A percentile compares a stretch with the other conserved stretches of the same genome.
Evolutionary conservation across 306 rosid species (phyloP).

Genomic region (Rosa lucieae): DNA sequence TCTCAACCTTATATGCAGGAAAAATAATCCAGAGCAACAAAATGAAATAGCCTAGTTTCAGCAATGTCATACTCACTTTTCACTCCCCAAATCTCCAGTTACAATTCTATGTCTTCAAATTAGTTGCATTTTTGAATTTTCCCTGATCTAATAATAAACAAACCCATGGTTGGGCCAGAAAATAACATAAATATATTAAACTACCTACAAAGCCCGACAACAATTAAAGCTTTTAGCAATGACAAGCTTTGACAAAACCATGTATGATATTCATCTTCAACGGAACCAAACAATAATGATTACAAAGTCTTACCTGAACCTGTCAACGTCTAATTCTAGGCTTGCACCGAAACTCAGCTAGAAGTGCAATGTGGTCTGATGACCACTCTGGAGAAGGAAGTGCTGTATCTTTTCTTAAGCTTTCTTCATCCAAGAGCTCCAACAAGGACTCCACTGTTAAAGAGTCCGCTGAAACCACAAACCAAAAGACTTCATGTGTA

Average conservation of each 20-base stretch:
- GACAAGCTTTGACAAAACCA: not conserved
- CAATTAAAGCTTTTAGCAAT: not conserved
- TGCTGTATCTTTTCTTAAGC: slow-evolving; percentile 96
- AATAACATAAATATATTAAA: not conserved
- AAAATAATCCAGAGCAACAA: not conserved
- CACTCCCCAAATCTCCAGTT: not conserved
- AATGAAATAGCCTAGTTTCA: not conserved
- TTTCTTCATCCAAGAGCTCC: slow-evolving; percentile 96
- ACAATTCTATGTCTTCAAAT: not conserved
- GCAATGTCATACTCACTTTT: not conserved
- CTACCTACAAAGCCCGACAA: not conserved
- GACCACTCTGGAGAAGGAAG: slow-evolving; percentile 99
- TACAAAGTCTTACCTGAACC: slow-evolving; percentile 31
- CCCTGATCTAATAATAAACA: not conserved
- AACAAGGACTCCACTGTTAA: slow-evolving; percentile 84
- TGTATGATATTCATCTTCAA: not conserved
- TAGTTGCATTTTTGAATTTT: not conserved
- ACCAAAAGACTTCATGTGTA: not conserved
- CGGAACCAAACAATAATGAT: not conserved
- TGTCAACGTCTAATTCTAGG: slow-evolving; percentile 81
- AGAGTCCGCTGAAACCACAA: slow-evolving; percentile 78
- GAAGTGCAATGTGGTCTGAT: slow-evolving; percentile 95
- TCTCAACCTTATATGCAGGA: not conserved
- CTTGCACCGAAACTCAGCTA: slow-evolving; percentile 93
- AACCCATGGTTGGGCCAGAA: not conserved